Evolutionary conservation across 148 eudicot species (phyloP).

Genomic region (Linanthus parryae): DNA sequence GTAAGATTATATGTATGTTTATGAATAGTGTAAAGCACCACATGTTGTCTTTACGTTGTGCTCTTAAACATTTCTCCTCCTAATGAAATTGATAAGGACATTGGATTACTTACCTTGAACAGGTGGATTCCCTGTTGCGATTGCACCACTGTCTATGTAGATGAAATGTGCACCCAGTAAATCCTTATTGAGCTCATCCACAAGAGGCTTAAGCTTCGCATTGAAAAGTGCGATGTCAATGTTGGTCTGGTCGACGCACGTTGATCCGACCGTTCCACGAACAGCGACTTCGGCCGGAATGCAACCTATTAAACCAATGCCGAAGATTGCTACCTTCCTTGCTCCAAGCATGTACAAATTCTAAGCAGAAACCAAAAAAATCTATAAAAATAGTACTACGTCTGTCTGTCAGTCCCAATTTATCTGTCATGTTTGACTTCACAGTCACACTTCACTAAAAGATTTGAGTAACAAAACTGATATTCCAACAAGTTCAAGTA

Average conservation of each 20-base stretch:
- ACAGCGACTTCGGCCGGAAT: conserved; percentile 1
- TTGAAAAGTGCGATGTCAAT: conserved; percentile 13
- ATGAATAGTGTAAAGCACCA: too few relatives aligned
- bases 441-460: too few relatives aligned
- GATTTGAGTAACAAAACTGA: too few relatives aligned
- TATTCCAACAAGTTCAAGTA: too few relatives aligned
- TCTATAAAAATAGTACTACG: too few relatives aligned
- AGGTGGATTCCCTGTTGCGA: background rate
- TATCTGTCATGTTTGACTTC: too few relatives aligned
- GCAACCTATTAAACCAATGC: conserved; percentile 26
- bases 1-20: too few relatives aligned
- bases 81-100: too few relatives aligned
- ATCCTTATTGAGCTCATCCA: conserved; percentile 13
- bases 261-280: conserved; percentile 5
- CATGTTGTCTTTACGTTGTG: too few relatives aligned
- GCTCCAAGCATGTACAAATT: conserved; percentile 17
- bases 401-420: too few relatives aligned
- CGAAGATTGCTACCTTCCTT: conserved; percentile 20
- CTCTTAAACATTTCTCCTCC: too few relatives aligned
- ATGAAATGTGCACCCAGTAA: conserved; percentile 11
- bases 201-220: conserved; percentile 12
- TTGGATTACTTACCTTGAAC: background rate
- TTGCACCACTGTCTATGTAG: conserved; percentile 8
- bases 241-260: conserved; percentile 15
- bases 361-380: too few relatives aligned